phyloP scores from a whole-genome alignment of 2,329 filamentous ascomycete genomes.

The Raffaelea ambrosiae region DNA sequence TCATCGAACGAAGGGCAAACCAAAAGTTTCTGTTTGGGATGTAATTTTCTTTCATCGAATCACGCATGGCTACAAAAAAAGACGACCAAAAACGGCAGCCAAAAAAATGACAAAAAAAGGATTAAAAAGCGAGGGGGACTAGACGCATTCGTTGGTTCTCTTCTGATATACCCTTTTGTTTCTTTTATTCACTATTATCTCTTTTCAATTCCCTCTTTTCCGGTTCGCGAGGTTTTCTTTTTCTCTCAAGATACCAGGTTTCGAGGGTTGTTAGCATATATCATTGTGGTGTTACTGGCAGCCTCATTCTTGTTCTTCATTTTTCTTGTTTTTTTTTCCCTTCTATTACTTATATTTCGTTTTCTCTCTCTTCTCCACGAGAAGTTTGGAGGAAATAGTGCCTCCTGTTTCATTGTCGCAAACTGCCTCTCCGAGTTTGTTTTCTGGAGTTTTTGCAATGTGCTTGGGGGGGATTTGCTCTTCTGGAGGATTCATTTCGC shows the following conservation, averaged over 20 bases:
- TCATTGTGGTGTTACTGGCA: constrained; percentile 71
- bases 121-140: not conserved
- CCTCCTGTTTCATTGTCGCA: too few species aligned
- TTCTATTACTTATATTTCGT: not conserved
- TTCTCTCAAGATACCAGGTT: not conserved
- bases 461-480: too few species aligned
- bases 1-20: too few species aligned
- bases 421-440: too few species aligned
- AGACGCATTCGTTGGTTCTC: not conserved
- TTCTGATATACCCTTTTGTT: constrained; percentile 2
- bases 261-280: not conserved
- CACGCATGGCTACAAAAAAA: not conserved
- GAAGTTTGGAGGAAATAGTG: too few species aligned
- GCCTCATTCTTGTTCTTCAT: constrained; percentile 19
- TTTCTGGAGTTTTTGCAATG: too few species aligned
- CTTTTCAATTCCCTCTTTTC: not conserved
- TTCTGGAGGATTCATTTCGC: too few species aligned
- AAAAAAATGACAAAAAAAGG: not conserved
- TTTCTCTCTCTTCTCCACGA: not conserved
- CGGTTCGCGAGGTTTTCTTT: not conserved
- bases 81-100: too few species aligned
- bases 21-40: too few species aligned
- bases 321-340: constrained; percentile 8
- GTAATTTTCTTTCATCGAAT: too few species aligned
- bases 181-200: not conserved